phyloP scores from a whole-genome alignment of 2,329 filamentous ascomycete genomes.

The Whalleya microplaca region DNA sequence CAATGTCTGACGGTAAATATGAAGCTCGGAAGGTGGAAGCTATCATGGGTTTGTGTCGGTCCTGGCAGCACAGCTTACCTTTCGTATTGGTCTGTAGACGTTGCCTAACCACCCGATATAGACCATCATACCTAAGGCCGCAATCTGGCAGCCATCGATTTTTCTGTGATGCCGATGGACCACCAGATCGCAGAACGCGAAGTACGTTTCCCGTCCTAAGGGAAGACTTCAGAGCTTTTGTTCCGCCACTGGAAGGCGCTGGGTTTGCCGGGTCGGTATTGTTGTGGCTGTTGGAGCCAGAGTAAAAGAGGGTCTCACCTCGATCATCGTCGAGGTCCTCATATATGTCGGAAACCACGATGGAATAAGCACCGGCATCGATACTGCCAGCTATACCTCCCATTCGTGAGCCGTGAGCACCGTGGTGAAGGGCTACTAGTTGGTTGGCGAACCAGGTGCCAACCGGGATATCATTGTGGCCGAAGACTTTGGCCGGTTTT shows the following conservation, averaged over 20 bases:
- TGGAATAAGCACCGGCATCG: constrained; percentile 30
- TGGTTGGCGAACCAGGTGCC: constrained; percentile 34
- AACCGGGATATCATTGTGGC: constrained; percentile 30
- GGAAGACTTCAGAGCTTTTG: constrained; percentile 29
- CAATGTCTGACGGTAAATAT: neutral
- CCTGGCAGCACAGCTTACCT: constrained; percentile 12
- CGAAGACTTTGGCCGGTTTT: constrained; percentile 25
- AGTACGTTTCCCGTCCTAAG: constrained; percentile 17
- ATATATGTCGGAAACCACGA: constrained; percentile 27
- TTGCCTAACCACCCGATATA: constrained; percentile 26
- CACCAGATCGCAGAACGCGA: constrained; percentile 35
- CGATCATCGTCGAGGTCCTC: constrained; percentile 22
- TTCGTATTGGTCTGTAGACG: constrained; percentile 23
- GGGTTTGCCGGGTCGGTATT: constrained; percentile 17
- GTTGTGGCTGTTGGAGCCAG: constrained; percentile 22
- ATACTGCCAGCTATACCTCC: constrained; percentile 31
- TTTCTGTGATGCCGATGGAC: neutral
- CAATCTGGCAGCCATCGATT: constrained; percentile 22
- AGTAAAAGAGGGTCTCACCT: constrained; percentile 25
- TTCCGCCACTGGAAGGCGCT: constrained; percentile 22
- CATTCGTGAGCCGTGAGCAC: constrained; percentile 31
- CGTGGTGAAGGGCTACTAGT: constrained; percentile 32
- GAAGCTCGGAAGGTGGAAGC: neutral
- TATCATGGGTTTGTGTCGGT: neutral
- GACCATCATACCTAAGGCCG: constrained; percentile 36